Base-by-base conservation (phyloP, 495 filamentous ascomycete genomes). In the Xylaria flabelliformis region DNA sequence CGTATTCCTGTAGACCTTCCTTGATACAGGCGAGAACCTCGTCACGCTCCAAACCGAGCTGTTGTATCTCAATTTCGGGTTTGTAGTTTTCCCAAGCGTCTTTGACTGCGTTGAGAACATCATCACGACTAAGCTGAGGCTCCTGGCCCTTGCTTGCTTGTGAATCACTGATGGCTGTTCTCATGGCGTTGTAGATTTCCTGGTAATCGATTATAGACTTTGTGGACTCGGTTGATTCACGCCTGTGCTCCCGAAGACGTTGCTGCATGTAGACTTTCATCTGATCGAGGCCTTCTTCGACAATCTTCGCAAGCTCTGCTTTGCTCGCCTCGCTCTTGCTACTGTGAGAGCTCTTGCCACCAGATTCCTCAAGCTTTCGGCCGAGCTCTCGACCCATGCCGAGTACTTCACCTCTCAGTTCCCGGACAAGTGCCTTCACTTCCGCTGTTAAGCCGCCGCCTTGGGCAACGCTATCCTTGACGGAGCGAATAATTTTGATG, bases 61-160 rank as follows among this genome's bases (percentile, higher is more conserved):
- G 93, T 74, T 97, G 90, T 15, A 97, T 82, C 75, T 95, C 91
- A 50, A 98, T 94, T 72, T 98, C 93, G 1, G 94, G 95, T 79
- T 95, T 95, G 81, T 95, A 97, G 6, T 89, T 91, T 75, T 97
- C 94, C 90, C 92, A 97, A 3, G 93, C 94, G 67, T 97, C 94
- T 67, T 90, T 89, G 7, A 98, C 92, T 0, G 94, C 93, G 1
- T 92, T 89, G 0, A 98, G 83, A 41, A 98, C 93, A 48, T 94
- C 93, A 68, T 97, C 93, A 70, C 92, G 90, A 62, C 79, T 80
- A 3, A 89, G 75, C 51, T 83, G 79, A 0, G 82, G 82, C 2
- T 74, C 78, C 3, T 82, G 80, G 6, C 74, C 73, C 56, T 80
- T 78, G 56, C 80, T 84, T 68, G 87, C 88, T 74, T 92, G 86